Percentiles rank a stretch among this genome's conserved stretches.
Evolutionary conservation across 2,329 filamentous ascomycete species (phyloP).

Genomic region (Domatiomyces catenatus): DNA sequence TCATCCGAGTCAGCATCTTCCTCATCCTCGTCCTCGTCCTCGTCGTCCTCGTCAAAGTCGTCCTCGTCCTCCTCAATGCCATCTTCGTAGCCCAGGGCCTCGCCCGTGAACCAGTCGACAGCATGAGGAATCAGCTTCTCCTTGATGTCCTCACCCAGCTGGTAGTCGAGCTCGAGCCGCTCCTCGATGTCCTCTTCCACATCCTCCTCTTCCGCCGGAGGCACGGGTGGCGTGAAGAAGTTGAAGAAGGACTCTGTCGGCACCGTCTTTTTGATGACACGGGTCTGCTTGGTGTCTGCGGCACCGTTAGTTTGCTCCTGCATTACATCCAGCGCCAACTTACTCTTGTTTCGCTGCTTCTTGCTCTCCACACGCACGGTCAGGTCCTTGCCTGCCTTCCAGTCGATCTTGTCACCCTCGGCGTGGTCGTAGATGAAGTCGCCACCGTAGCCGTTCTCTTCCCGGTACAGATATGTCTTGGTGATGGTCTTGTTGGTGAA

Average conservation of each 20-base stretch:
- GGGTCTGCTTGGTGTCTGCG: constrained; percentile 93
- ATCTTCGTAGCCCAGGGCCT: constrained; percentile 93
- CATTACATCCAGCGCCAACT: constrained; percentile 22
- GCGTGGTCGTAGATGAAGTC: constrained; percentile 99
- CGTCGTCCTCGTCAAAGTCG: constrained; percentile 79
- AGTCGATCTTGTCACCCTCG: constrained; percentile 94
- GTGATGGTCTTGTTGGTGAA: constrained; percentile 95
- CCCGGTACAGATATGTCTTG: constrained; percentile 99
- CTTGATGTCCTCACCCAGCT: constrained; percentile 98
- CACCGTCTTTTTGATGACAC: constrained; percentile 97
- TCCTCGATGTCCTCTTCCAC: constrained; percentile 86
- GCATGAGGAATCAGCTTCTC: constrained; percentile 98
- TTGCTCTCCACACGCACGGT: constrained; percentile 95
- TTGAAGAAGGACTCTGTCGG: constrained; percentile 98
- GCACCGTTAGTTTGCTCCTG: constrained; percentile 9
- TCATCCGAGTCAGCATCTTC: constrained; percentile 62
- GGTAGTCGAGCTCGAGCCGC: constrained; percentile 94
- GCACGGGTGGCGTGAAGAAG: constrained; percentile 93
- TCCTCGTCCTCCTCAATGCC: constrained; percentile 71
- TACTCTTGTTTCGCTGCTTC: constrained; percentile 99
- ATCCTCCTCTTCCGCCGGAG: constrained; percentile 57
- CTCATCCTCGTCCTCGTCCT: constrained; percentile 72
- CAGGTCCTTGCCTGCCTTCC: constrained; percentile 84
- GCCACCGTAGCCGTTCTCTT: constrained; percentile 93
- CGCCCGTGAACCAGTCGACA: constrained; percentile 98